Conservation (phyloP, 495 filamentous ascomycete genomes). For the Aspergillus nanangensis region DNA sequence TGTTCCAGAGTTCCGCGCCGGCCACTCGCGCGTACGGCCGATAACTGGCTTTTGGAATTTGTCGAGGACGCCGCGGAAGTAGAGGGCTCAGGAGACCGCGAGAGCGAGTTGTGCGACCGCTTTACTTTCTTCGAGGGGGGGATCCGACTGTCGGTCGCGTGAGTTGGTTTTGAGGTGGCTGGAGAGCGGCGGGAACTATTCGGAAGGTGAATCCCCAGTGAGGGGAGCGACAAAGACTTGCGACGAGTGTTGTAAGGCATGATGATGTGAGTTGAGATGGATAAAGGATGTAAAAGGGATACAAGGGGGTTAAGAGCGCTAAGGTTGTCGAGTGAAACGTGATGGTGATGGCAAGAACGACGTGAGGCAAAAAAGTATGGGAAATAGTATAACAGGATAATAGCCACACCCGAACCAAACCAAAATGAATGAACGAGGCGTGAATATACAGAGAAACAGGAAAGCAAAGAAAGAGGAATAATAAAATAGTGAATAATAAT, state of each 20-base stretch:
- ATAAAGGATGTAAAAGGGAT: conserved; percentile 4
- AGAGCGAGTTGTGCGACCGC: conserved; percentile 62
- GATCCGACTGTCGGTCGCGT: conserved; percentile 48
- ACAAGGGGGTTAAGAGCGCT: not conserved
- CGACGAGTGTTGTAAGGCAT: conserved; percentile 98
- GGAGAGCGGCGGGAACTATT: conserved; percentile 70
- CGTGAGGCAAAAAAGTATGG: too few species aligned
- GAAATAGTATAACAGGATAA: not conserved
- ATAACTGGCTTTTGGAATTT: conserved; percentile 27
- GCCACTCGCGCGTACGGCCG: conserved; percentile 42
- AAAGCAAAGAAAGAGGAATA: conserved; percentile 1
- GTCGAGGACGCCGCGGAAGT: conserved; percentile 24
- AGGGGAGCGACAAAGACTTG: conserved; percentile 91
- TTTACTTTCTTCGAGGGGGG: conserved; percentile 83
- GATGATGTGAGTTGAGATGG: conserved; percentile 21
- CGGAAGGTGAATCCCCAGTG: conserved; percentile 88
- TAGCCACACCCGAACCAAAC: too few species aligned
- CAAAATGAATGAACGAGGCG: too few species aligned
- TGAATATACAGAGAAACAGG: not conserved
- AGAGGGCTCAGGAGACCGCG: conserved; percentile 49
- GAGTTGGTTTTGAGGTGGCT: conserved; percentile 49
- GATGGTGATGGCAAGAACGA: too few species aligned
- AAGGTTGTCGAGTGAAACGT: too few species aligned
- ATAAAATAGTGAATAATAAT: conserved; percentile 7
- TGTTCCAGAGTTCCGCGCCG: conserved; percentile 54